Evolutionary conservation across 768 basidiomycete genomes (phyloP).

Genomic region (Naganishia friedmannii): DNA sequence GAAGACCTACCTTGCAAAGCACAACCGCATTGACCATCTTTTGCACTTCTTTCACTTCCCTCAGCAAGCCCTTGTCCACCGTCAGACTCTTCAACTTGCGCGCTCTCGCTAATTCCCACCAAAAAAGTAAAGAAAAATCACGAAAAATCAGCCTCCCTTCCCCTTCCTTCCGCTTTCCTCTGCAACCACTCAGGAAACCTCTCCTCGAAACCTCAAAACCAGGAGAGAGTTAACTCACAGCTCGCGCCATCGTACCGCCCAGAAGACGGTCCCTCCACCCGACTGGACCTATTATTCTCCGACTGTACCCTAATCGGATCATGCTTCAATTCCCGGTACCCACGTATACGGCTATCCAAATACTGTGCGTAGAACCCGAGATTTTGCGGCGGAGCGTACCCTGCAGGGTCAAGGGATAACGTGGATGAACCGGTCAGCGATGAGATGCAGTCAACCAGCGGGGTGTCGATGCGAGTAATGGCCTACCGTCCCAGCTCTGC

Average conservation of each 20-base stretch:
- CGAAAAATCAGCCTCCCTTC: background rate
- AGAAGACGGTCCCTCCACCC: constrained; percentile 16
- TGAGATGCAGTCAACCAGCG: too few relatives aligned
- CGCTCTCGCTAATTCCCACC: constrained; percentile 47
- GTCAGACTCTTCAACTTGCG: constrained; percentile 83
- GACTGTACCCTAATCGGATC: constrained; percentile 91
- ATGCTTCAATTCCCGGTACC: constrained; percentile 86
- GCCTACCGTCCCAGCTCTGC: constrained; percentile 80
- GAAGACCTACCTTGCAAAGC: constrained; percentile 73
- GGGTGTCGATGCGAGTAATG: too few relatives aligned
- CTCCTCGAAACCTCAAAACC: background rate
- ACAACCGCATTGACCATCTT: constrained; percentile 81
- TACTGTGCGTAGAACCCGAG: constrained; percentile 82
- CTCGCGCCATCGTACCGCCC: constrained; percentile 31
- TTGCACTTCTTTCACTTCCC: constrained; percentile 89
- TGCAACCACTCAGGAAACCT: too few relatives aligned
- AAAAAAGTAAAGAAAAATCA: background rate
- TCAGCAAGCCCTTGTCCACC: constrained; percentile 89
- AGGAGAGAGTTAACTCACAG: constrained; percentile 27
- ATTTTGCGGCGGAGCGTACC: constrained; percentile 80
- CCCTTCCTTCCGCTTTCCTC: too few relatives aligned
- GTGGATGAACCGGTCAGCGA: constrained; percentile 3
- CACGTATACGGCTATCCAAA: constrained; percentile 79
- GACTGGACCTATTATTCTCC: constrained; percentile 68
- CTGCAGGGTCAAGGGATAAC: constrained; percentile 55